Evolutionary conservation across 306 rosid species (phyloP).

Genomic region (Canavalia gladiata): DNA sequence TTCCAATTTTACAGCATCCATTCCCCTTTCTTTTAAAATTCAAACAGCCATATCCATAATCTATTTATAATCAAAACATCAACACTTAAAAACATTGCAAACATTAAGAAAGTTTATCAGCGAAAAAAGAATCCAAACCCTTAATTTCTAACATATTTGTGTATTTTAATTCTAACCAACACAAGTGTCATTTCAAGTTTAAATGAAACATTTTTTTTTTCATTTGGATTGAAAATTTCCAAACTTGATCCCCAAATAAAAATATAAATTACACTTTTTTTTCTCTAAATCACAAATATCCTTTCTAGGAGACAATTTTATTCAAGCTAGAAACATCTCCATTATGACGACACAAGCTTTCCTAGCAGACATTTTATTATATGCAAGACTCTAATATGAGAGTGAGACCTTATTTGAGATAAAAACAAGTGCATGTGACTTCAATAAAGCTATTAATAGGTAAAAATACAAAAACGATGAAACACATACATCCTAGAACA

Average conservation of each 20-base stretch:
- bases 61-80: conserved; percentile 56
- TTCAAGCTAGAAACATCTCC: too few relatives aligned
- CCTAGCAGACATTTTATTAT: too few relatives aligned
- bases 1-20: conserved; percentile 95
- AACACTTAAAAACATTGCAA: conserved; percentile 43
- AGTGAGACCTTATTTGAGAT: too few relatives aligned
- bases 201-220: background rate
- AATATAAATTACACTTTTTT: too few relatives aligned
- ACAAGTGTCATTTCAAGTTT: background rate
- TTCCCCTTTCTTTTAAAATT: conserved; percentile 82
- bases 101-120: background rate
- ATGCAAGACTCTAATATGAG: too few relatives aligned
- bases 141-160: background rate
- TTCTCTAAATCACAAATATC: too few relatives aligned
- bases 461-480: background rate
- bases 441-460: too few relatives aligned
- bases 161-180: background rate
- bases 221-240: background rate
- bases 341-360: too few relatives aligned
- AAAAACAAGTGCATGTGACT: too few relatives aligned
- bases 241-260: background rate
- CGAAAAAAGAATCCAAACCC: background rate
- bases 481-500: conserved; percentile 1
- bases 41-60: conserved; percentile 86
- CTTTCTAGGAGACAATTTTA: too few relatives aligned